These are phyloP conservation scores for Yamadazyma tumulicola DNA, from an alignment of 805 yeast species.

Conservation along the genomic window DNA sequence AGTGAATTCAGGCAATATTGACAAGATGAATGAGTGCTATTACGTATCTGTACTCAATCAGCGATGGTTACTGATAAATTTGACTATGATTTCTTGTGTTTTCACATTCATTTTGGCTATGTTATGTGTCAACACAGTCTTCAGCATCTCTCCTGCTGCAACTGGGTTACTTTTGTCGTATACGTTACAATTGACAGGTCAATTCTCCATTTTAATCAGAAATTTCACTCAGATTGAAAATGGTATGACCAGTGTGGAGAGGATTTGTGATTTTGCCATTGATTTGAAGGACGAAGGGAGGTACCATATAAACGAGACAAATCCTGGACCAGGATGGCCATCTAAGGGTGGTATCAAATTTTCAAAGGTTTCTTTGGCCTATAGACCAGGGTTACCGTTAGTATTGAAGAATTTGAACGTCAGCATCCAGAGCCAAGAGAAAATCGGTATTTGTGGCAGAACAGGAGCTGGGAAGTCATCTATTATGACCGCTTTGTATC, in stretches of 20 bases:
- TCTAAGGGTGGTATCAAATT: constrained; percentile 44
- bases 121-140: constrained; percentile 32
- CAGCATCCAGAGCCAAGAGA: constrained; percentile 53
- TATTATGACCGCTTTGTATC: constrained; percentile 58
- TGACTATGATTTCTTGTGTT: constrained; percentile 26
- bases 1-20: constrained; percentile 23
- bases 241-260: constrained; percentile 39
- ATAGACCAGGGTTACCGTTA: constrained; percentile 57
- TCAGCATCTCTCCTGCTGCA: constrained; percentile 32
- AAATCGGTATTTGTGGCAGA: constrained; percentile 83
- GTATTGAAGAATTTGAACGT: constrained; percentile 48
- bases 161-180: constrained; percentile 35
- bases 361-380: constrained; percentile 49
- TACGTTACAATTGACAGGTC: constrained; percentile 33
- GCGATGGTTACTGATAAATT: constrained; percentile 34
- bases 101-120: constrained; percentile 28
- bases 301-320: constrained; percentile 38
- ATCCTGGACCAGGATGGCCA: constrained; percentile 52
- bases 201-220: constrained; percentile 31
- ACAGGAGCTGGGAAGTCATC: constrained; percentile 85
- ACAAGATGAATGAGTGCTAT: constrained; percentile 36
- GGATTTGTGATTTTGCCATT: constrained; percentile 43
- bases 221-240: constrained; percentile 36
- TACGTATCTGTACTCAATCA: constrained; percentile 33
- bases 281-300: constrained; percentile 67